These are phyloP conservation scores for Cladorrhinum sp. DNA, from an alignment of 2,329 filamentous ascomycete genomes.

Conservation along the genomic window DNA sequence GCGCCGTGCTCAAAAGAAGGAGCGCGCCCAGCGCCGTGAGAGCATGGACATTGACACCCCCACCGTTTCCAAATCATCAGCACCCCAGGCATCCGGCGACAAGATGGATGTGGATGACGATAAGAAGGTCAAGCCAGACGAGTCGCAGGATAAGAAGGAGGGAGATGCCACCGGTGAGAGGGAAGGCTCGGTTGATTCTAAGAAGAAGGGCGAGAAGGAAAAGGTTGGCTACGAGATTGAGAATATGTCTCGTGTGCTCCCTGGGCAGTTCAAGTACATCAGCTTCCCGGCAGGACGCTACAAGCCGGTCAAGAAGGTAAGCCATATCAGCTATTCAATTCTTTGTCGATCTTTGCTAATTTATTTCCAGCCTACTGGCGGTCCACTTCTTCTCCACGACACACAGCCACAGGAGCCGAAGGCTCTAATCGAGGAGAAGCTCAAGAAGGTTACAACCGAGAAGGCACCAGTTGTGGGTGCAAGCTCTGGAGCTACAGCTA, in stretches of 20 bases:
- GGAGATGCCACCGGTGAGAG: conserved; percentile 54
- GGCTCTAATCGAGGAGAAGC: conserved; percentile 81
- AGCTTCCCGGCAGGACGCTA: conserved; percentile 89
- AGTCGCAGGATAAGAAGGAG: conserved; percentile 61
- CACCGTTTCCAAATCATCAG: conserved; percentile 60
- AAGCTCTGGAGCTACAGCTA: conserved; percentile 18
- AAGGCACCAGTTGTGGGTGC: conserved; percentile 53
- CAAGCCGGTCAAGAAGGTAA: conserved; percentile 83
- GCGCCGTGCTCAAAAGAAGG: conserved; percentile 89
- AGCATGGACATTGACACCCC: conserved; percentile 94
- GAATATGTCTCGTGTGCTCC: conserved; percentile 95
- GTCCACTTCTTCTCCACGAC: conserved; percentile 87
- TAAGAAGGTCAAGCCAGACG: conserved; percentile 38
- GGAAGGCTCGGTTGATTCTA: conserved; percentile 57
- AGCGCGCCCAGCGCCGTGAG: conserved; percentile 81
- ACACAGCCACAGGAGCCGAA: conserved; percentile 76
- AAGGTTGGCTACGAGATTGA: conserved; percentile 94
- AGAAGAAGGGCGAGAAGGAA: conserved; percentile 93
- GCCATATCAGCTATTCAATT: conserved; percentile 23
- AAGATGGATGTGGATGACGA: conserved; percentile 83
- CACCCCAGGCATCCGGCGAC: conserved; percentile 53
- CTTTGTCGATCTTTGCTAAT: conserved; percentile 38
- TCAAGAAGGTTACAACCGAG: conserved; percentile 72
- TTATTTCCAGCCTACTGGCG: conserved; percentile 72
- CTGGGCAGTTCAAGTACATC: conserved; percentile 90